Evolutionary conservation across 176 grass and related monocot genomes (phyloP), one percentile per base, ranked within the genome.

Genomic region (Cenchrus purpureus): DNA sequence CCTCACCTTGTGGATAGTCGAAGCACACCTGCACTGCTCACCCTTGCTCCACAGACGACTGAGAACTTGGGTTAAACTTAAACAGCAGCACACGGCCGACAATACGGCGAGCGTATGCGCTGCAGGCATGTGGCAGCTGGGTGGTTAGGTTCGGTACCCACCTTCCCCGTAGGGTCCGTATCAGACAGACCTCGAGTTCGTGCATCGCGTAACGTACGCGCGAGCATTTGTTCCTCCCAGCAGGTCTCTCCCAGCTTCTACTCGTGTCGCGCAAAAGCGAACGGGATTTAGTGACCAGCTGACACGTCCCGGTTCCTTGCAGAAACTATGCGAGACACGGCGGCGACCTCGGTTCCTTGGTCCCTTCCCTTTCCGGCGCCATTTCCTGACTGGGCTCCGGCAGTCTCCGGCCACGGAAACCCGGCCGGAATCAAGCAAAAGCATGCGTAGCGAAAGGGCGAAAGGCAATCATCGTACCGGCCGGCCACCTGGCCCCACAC

Each of bases 391-490:
- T 17, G 51, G 7, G 15, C 22, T 79, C 20, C 56, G 52, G 79
- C 51, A 57, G 5, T 57, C 6, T 25, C 25, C 25, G 2, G 34
- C 34, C 34, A 37, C 34, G 34, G 37, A 3, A 46, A 62, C 56
- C 75, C 32, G 32, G 78, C 37, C 37, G 37, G 31, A 67, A n/a
- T 45, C 15, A 49, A 52, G 69, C 70, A 51, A 50, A 48, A n/a
- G 31, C 54, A 40, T 40, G 37, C 37, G 37, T 40, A 40, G 37
- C 37, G 25, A 25, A 25, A 25, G 25, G 25, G 25, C 25, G 19
- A 77, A 46, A 46, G 45, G 55, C 19, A 77, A 77, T 77, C 74
- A 77, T 61, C 74, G 74, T 61, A 61, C 37, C 5, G 37, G 37
- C 37, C 3, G 37, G 0, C 8, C 32, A 5, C 12, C 17, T 59